Evolutionary conservation across 2,329 filamentous ascomycete species (phyloP), one percentile per base, ranked within the genome.

Genomic region (Aureobasidium namibiae): DNA sequence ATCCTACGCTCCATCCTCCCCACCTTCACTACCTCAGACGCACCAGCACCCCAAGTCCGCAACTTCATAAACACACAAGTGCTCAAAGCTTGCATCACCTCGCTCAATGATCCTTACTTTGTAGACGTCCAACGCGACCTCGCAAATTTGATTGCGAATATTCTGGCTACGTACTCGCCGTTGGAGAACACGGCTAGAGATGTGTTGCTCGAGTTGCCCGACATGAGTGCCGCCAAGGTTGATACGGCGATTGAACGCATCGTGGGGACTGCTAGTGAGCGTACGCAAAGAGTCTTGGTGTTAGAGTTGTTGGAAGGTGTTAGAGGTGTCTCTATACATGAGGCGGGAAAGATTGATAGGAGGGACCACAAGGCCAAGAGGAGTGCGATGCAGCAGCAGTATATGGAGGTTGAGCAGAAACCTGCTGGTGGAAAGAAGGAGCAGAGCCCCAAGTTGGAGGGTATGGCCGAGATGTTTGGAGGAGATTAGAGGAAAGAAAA

Each of bases 121-220:
- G 92, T 96, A 34, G 94, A 99, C 65, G 83, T 95, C 63, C 94
- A 99, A 68, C 92, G 92, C 70, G 92, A 99, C 54, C 80, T 99
- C 23, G 92, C 91, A 0, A 83, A 86, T 23, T 79, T 97, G 38
- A 96, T 99, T 62, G 92, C 92, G 0, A 83, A 86, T 4, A 94
- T 97, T 62, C 80, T 96, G 66, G 81, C 87, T 9, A 82, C 88
- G 62, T 96, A 96, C 70, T 83, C 84, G 13, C 77, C 82, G 0
- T 73, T 82, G 33, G 92, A 87, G 8, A 68, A 78, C 7, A 94
- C 88, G 0, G 90, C 92, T 0, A 80, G 85, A 21, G 77, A 85
- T 5, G 82, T 97, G 39, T 80, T 99, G n/a, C 76, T 91, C 4
- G 88, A 83, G 21, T 76, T 99, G 24, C 92, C 92, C 0, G 88